These are phyloP conservation scores for Chytriomyces hyalinus DNA, from an alignment of 192 early-diverging fungal species.

Conservation along the genomic window DNA sequence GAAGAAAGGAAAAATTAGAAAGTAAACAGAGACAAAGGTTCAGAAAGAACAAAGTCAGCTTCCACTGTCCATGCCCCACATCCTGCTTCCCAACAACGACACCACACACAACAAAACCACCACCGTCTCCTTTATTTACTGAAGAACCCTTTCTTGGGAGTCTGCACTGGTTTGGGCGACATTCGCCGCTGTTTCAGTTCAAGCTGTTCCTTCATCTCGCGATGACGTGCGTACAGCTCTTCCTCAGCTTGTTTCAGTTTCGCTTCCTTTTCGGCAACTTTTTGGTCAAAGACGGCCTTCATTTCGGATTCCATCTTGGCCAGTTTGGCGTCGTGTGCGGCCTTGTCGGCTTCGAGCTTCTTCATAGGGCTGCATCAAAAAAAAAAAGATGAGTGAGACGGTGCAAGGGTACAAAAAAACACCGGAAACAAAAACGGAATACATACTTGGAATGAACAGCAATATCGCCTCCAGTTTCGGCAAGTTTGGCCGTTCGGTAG, in stretches of 20 bases:
- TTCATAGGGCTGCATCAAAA: slow-evolving; percentile 44
- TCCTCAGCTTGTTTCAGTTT: slow-evolving; percentile 98
- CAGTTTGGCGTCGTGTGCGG: slow-evolving; percentile 92
- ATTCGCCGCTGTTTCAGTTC: slow-evolving; percentile 52
- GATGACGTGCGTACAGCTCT: slow-evolving; percentile 93
- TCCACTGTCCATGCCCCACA: too few relatives aligned
- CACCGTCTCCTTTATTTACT: slow-evolving; percentile 9
- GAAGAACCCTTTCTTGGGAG: slow-evolving; percentile 24
- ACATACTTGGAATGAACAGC: slow-evolving; percentile 29
- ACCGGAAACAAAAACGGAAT: not conserved
- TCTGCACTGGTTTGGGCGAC: not conserved
- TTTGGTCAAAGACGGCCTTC: slow-evolving; percentile 97
- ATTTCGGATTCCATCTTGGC: slow-evolving; percentile 99
- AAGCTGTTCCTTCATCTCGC: slow-evolving; percentile 97
- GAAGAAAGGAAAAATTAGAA: not conserved
- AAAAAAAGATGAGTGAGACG: not conserved
- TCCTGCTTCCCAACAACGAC: too few relatives aligned
- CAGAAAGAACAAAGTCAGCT: not conserved
- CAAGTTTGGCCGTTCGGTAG: slow-evolving; percentile 61
- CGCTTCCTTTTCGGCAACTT: slow-evolving; percentile 98
- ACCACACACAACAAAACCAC: not conserved
- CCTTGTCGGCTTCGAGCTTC: slow-evolving; percentile 90
- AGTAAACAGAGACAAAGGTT: not conserved
- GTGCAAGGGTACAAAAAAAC: slow-evolving; percentile 3
- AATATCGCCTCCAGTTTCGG: slow-evolving; percentile 45